A percentile compares a stretch with the other conserved stretches of the same genome.
Conservation (phyloP, 768 basidiomycete species). For the Tricholoma sp. region DNA sequence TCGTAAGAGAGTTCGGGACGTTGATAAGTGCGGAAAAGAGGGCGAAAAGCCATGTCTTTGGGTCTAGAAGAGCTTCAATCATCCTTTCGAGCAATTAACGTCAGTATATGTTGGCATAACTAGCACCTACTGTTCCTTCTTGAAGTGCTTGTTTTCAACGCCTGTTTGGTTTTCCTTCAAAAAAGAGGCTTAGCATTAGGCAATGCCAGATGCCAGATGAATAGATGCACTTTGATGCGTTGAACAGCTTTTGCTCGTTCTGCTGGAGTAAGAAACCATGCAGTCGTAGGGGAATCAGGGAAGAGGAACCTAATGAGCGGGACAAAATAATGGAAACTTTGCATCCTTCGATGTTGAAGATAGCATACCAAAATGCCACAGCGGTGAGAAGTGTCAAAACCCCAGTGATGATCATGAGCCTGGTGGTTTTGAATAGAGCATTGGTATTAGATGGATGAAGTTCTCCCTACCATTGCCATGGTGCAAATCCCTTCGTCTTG, state of each 20-base stretch:
- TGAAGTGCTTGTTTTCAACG: conserved; percentile 78
- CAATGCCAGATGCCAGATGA: not conserved
- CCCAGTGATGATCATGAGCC: conserved; percentile 73
- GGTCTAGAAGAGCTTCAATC: conserved; percentile 61
- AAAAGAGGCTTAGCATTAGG: not conserved
- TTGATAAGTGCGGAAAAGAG: conserved; percentile 58
- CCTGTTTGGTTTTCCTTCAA: conserved; percentile 48
- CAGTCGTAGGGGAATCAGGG: conserved; percentile 69
- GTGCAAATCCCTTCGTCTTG: conserved; percentile 47
- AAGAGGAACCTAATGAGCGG: conserved; percentile 50
- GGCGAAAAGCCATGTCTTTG: conserved; percentile 76
- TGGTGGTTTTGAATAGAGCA: conserved; percentile 5
- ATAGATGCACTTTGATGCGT: conserved; percentile 48
- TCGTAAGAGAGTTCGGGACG: conserved; percentile 60
- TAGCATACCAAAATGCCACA: conserved; percentile 47
- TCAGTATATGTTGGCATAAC: not conserved
- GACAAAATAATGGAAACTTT: not conserved
- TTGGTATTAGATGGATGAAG: not conserved
- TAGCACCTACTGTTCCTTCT: conserved; percentile 66
- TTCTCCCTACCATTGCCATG: conserved; percentile 65
- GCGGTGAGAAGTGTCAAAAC: conserved; percentile 49
- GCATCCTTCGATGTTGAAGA: not conserved
- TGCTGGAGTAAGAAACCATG: conserved; percentile 66
- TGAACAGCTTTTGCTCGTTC: conserved; percentile 60
- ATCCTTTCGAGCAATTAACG: conserved; percentile 36